Base-by-base conservation (phyloP, 345 rosid species). In the Eucalyptus shirleyi region DNA sequence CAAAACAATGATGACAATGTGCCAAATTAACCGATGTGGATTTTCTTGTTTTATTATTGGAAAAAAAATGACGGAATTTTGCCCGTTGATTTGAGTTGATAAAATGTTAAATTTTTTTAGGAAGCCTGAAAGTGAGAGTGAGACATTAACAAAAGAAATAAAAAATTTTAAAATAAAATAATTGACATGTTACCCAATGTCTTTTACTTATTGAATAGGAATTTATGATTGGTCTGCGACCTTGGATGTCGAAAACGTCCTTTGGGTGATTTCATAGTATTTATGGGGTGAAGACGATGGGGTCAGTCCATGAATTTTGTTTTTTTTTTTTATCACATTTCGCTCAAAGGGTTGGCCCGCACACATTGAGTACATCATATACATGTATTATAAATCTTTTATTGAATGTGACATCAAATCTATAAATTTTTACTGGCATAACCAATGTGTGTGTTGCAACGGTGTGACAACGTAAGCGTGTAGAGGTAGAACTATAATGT, bases 191-290 rank as follows among this genome's bases (percentile, higher is more conserved):
- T 37, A 6, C 16, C 15, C 47, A 6, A 37, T 53, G 24, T 19
- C 0, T 53, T 7, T 2, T 53, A 8, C 10, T 19, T 19, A 19
- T 18, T 19, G 56, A 19, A 53, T 19, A 19, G 24, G 56, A 53
- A 8, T 53, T 53, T 53, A 53, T 53, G 56, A 53, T 53, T 19
- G 24, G 24, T 53, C 10, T 0, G 1, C 0, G 10, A 19, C 1
- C 56, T 53, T 8, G 0, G 56, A 53, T 19, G 56, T 9, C 0
- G 1, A 53, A 53, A 2, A 1, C 0, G 0, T 53, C 9, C 2
- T 19, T 19, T 4, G 56, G 23, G 24, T 53, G 56, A 19, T 53
- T 21, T 51, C 5, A 0, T 53, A 8, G 1, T 19, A 7, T 53
- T 53, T 53, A 8, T 19, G 5, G 9, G 5, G 2, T 19, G 5